These are phyloP conservation scores for Leptomonas pyrrhocoris DNA, from an alignment of 208 protist species.

Conservation along the genomic window DNA sequence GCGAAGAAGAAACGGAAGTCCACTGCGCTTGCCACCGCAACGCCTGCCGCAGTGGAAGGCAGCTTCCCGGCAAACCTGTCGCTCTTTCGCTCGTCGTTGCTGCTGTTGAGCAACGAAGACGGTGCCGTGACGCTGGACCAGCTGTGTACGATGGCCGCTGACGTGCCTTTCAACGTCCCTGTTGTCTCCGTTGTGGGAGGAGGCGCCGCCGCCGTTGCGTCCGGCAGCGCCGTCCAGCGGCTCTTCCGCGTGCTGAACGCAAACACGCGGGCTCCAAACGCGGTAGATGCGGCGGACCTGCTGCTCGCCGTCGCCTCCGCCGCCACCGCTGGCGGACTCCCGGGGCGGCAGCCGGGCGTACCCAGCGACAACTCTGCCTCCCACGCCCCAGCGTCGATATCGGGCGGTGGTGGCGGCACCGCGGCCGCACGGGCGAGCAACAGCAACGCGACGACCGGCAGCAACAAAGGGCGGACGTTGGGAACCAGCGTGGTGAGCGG, in stretches of 20 bases:
- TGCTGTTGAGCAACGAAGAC: conserved; percentile 44
- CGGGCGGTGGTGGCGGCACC: background rate
- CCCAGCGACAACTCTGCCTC: conserved; percentile 10
- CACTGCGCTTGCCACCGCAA: background rate
- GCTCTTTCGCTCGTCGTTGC: conserved; percentile 43
- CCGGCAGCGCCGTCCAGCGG: conserved; percentile 36
- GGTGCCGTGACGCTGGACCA: conserved; percentile 49
- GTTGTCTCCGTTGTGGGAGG: conserved; percentile 36
- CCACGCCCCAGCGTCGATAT: background rate
- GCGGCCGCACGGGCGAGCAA: background rate
- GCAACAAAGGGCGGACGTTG: too few species aligned
- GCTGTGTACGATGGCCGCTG: conserved; percentile 33
- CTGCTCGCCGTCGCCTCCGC: conserved; percentile 21
- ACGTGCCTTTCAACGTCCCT: conserved; percentile 61
- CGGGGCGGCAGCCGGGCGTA: background rate
- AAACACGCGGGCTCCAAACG: conserved; percentile 17
- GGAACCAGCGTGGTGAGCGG: too few species aligned
- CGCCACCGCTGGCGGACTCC: background rate
- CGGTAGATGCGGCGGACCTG: conserved; percentile 23
- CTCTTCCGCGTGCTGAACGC: conserved; percentile 27
- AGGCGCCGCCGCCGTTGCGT: conserved; percentile 9
- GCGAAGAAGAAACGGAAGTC: conserved; percentile 34
- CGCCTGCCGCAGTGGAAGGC: conserved; percentile 28
- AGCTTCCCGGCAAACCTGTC: conserved; percentile 46
- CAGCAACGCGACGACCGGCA: background rate